Evolutionary conservation across 495 filamentous ascomycete species (phyloP), one percentile per base, ranked within the genome.

Genomic region (Penicillium cinerascens): DNA sequence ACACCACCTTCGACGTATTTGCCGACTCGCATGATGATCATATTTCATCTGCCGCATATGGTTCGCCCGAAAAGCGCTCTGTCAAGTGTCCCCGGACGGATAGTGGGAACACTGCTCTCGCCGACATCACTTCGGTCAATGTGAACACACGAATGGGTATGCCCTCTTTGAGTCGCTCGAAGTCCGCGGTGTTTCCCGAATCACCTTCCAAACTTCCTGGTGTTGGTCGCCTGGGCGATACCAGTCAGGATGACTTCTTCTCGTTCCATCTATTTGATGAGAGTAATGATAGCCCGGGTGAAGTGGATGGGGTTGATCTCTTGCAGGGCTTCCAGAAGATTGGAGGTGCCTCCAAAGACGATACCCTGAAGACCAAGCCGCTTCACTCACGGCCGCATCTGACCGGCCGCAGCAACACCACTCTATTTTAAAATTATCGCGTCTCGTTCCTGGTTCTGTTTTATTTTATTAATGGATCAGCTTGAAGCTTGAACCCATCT

Each of bases 301-400:
- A 88, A 45, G 79, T 84, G 18, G 76, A 82, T 27, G 87, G 85
- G 1, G 78, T 95, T 41, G 91, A 96, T 68, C 85, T 97, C 49
- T 78, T 92, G 46, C 87, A 91, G 64, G 91, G 90, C 6, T 96
- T 96, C 60, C 86, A 90, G 66, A 91, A 89, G 68, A 96, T 96
- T 68, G 90, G 90, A 49, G 83, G 75, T 4, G 49, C 66, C 41
- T 65, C 51, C 41, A 73, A 71, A 45, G 65, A 75, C 6, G 65
- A 68, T 21, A 26, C 53, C 2, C 33, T 64, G 15, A 65, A 66
- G 21, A 53, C 60, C 0, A 70, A 67, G 39, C 42, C 65, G n/a
- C 47, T 66, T 16, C 51, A 64, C 11, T 38, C 71, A 10, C 69
- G 76, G 48, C 71, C 77, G n/a, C 65, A 66, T 8, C 39, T 77